A percentile compares a stretch with the other conserved stretches of the same genome.
These are phyloP conservation scores for Lachnellula arida DNA, from an alignment of 2,329 filamentous ascomycete genomes.

Conservation along the genomic window DNA sequence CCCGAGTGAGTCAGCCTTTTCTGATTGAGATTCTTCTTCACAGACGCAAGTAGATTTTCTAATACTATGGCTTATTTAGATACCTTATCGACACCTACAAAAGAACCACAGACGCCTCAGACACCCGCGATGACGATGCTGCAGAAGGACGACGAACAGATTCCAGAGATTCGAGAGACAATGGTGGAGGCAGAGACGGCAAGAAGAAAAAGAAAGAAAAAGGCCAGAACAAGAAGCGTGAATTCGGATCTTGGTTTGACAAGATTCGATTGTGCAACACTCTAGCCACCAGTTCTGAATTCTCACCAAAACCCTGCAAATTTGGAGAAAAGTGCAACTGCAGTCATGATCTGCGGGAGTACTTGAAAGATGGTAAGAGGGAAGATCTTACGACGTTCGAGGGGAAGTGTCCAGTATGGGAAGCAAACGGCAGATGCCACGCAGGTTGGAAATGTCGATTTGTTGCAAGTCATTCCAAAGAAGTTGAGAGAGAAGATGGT, in stretches of 20 bases:
- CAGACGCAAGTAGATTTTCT: neutral
- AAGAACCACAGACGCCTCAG: constrained; percentile 8
- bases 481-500: constrained; percentile 73
- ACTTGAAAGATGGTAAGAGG: constrained; percentile 76
- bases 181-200: constrained; percentile 37
- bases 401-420: constrained; percentile 78
- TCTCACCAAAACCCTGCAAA: constrained; percentile 71
- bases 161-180: constrained; percentile 33
- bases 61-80: constrained; percentile 12
- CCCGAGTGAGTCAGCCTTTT: constrained; percentile 25
- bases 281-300: constrained; percentile 67
- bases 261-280: constrained; percentile 73
- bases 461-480: constrained; percentile 78
- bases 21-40: neutral
- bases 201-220: constrained; percentile 56
- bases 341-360: constrained; percentile 79
- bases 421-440: constrained; percentile 68
- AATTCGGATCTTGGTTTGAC: constrained; percentile 77
- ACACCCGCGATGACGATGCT: constrained; percentile 48
- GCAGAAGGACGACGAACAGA: constrained; percentile 39
- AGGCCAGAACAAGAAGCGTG: constrained; percentile 79
- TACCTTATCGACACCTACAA: constrained; percentile 27
- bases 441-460: constrained; percentile 95
- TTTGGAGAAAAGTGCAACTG: constrained; percentile 79
- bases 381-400: constrained; percentile 72